Base-by-base conservation (phyloP, 805 yeast species). In the Candida silvatica region DNA sequence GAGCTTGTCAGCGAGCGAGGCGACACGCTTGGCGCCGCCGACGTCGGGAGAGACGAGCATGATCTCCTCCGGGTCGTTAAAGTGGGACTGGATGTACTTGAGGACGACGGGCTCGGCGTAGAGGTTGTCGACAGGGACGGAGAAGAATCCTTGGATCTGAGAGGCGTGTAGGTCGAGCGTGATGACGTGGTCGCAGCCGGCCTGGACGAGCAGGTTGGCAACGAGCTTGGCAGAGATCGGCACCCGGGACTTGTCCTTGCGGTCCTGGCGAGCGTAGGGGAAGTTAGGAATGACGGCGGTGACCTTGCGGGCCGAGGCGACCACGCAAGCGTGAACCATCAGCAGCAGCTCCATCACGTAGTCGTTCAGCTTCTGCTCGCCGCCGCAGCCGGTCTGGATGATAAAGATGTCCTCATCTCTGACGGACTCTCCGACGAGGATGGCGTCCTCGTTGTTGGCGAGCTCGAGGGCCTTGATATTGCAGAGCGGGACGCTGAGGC, bases 21-120 rank as follows among this genome's bases (percentile, higher is more conserved):
- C 92, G n/a, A 84, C 92, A 61, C 94, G 71, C 54, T 83, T 83
- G 38, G 92, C 92, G 43, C 94, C 94, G 55, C 94, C 94, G 6
- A 92, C 94, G 61, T 83, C 94, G 5, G 94, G 94, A 1, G 92
- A 83, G 14, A 83, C 75, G 36, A 83, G 74, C 36, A 82, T 81
- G n/a, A 84, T 73, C 31, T 80, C 71, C 28, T 71, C 59, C 43
- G 62, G 68, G 45, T 70, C 69, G 34, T 75, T 62, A 18, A 24
- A 35, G 36, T 71, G 67, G 44, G 79, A 88, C 40, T 68, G 71
- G 32, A 83, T 81, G 51, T 81, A 82, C 49, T 82, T 67, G 27
- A 83, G 77, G 23, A 81, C 88, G 45, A 78, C 70, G 36, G 92
- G 92, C 59, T 83, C 94, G 17, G 90, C 90, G 50, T 83, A 83